phyloP scores from a whole-genome alignment of 306 rosid genomes.

The Hylodesmum podocarpum region DNA sequence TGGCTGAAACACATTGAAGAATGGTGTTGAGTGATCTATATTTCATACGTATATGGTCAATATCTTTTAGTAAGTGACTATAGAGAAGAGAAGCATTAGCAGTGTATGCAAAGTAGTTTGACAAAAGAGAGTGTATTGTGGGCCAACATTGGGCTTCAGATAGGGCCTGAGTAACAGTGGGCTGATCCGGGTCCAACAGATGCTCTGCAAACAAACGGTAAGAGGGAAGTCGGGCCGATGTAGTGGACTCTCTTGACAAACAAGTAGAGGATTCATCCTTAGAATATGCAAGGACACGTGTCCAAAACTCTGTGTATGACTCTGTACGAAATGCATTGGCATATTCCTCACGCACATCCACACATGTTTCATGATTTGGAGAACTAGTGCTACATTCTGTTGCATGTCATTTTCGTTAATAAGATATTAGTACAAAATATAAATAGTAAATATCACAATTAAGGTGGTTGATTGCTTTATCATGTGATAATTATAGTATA shows the following conservation, averaged over 20 bases:
- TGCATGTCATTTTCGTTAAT: neutral
- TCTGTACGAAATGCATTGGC: conserved; percentile 82
- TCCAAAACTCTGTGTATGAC: conserved; percentile 79
- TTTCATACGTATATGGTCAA: conserved; percentile 44
- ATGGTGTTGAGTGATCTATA: conserved; percentile 34
- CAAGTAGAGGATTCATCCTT: conserved; percentile 16
- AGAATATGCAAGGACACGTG: conserved; percentile 53
- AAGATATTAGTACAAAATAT: neutral
- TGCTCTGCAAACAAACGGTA: conserved; percentile 74
- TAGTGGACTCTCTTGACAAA: conserved; percentile 44
- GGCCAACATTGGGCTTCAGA: conserved; percentile 34
- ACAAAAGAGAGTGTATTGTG: conserved; percentile 34
- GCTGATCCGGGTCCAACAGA: conserved; percentile 67
- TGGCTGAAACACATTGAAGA: conserved; percentile 20
- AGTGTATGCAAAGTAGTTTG: conserved; percentile 61
- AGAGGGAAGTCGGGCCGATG: conserved; percentile 69
- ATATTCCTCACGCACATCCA: conserved; percentile 71
- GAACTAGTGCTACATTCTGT: conserved; percentile 20
- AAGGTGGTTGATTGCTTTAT: no score
- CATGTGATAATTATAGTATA: no score
- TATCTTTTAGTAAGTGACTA: conserved; percentile 54
- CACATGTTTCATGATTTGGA: conserved; percentile 10
- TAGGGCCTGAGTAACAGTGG: conserved; percentile 40
- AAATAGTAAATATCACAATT: no score
- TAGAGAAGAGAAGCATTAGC: conserved; percentile 63